phyloP scores from a whole-genome alignment of 805 yeast species.

The Yamadazyma takamatsuzukensis region DNA sequence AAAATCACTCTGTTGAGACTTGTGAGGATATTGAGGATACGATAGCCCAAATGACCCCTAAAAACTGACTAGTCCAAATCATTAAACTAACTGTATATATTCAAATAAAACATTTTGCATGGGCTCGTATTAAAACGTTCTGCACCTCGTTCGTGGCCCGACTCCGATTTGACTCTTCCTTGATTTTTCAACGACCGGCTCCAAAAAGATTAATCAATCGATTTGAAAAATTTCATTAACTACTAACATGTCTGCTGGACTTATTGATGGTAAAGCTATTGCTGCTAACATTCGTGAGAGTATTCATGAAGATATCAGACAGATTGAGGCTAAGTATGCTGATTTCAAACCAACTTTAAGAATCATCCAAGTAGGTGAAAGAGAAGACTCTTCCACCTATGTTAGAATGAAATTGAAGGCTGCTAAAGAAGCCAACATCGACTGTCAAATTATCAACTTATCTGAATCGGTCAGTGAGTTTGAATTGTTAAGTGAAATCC shows the following conservation, averaged over 20 bases:
- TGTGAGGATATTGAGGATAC: too few relatives aligned
- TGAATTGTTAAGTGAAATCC: conserved; percentile 51
- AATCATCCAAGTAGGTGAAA: conserved; percentile 72
- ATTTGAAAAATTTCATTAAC: too few relatives aligned
- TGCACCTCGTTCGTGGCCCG: too few relatives aligned
- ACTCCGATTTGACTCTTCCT: too few relatives aligned
- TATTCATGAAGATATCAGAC: conserved; percentile 38
- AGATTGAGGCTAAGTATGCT: conserved; percentile 42
- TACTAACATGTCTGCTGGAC: too few relatives aligned
- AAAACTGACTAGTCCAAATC: too few relatives aligned
- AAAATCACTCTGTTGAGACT: conserved; percentile 2
- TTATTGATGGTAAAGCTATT: conserved; percentile 44
- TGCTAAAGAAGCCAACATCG: conserved; percentile 64
- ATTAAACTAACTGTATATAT: too few relatives aligned
- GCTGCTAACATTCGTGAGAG: conserved; percentile 36
- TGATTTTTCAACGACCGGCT: too few relatives aligned
- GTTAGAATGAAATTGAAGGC: conserved; percentile 79
- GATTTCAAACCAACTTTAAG: conserved; percentile 62
- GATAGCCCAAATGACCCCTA: too few relatives aligned
- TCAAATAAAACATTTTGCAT: too few relatives aligned
- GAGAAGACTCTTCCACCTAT: conserved; percentile 80
- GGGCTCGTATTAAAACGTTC: too few relatives aligned
- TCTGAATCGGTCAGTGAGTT: conserved; percentile 55
- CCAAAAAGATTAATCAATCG: too few relatives aligned
- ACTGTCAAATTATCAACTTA: conserved; percentile 56